Conservation (phyloP, 257 asterid species). For the Rauvolfia tetraphylla region DNA sequence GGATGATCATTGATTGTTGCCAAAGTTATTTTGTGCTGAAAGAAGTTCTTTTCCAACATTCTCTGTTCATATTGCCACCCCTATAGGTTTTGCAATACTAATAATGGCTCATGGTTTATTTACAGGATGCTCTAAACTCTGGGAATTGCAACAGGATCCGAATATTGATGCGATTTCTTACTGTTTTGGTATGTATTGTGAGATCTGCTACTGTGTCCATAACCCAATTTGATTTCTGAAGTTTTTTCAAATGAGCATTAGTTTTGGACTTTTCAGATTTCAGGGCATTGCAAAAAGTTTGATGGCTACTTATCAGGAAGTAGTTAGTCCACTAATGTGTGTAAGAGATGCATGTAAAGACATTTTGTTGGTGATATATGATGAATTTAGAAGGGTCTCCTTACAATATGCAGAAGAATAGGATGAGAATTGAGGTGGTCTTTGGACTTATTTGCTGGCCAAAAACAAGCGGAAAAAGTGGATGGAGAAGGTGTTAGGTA, state of each 20-base stretch:
- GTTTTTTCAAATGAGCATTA: not conserved
- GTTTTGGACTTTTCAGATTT: not conserved
- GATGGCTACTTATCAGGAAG: not conserved
- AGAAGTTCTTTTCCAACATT: not conserved
- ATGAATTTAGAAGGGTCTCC: not conserved
- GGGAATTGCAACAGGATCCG: constrained; percentile 78
- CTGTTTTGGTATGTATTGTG: constrained; percentile 66
- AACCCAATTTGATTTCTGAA: not conserved
- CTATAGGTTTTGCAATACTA: not conserved
- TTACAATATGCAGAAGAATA: not conserved
- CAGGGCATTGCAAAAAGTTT: not conserved
- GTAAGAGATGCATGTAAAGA: not conserved
- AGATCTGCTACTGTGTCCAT: not conserved
- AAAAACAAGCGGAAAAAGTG: not conserved
- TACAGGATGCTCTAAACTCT: constrained; percentile 69
- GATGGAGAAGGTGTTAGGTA: not conserved
- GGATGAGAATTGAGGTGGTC: not conserved
- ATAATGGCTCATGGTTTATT: constrained; percentile 8
- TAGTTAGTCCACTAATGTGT: not conserved
- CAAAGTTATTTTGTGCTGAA: not conserved
- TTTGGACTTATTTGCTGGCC: not conserved
- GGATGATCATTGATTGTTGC: not conserved
- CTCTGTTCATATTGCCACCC: not conserved
- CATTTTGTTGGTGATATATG: not conserved
- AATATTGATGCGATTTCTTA: constrained; percentile 76